Percentiles rank a stretch among this genome's conserved stretches.
Conservation (phyloP, 768 basidiomycete species). For the Hypholoma sublateritium region DNA sequence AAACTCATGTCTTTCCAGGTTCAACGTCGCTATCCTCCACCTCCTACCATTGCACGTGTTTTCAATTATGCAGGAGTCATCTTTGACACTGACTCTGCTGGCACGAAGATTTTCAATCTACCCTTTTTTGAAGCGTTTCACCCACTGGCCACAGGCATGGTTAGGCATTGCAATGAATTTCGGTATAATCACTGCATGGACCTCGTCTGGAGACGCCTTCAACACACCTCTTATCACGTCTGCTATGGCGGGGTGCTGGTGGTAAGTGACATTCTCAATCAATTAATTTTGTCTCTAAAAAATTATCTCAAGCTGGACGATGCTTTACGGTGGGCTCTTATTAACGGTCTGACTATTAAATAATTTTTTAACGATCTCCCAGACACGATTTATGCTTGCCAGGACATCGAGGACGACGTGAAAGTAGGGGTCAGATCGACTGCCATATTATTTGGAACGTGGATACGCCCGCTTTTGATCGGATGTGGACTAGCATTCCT, state of each 20-base stretch:
- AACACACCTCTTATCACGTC: constrained; percentile 28
- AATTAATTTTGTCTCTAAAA: not conserved
- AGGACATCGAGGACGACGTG: constrained; percentile 75
- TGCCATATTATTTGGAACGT: constrained; percentile 65
- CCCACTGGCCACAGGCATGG: constrained; percentile 63
- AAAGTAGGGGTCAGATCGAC: constrained; percentile 75
- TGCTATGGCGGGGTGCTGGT: constrained; percentile 44
- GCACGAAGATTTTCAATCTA: constrained; percentile 35
- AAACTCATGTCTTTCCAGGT: constrained; percentile 21
- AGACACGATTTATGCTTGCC: constrained; percentile 76
- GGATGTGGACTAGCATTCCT: constrained; percentile 53
- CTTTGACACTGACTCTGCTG: not conserved
- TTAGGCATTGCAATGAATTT: constrained; percentile 60
- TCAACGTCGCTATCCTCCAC: constrained; percentile 44
- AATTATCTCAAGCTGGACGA: constrained; percentile 38
- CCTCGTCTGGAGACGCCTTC: constrained; percentile 33
- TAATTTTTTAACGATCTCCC: not conserved
- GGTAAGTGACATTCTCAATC: constrained; percentile 26
- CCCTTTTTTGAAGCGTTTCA: constrained; percentile 55
- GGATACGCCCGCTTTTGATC: constrained; percentile 56
- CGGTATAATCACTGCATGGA: constrained; percentile 48
- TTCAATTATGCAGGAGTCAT: not conserved
- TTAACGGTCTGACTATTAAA: not conserved
- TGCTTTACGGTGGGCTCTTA: constrained; percentile 40
- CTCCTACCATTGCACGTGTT: constrained; percentile 42